Evolutionary conservation across 768 basidiomycete genomes (phyloP).

Genomic region (Heimioporus sp.): DNA sequence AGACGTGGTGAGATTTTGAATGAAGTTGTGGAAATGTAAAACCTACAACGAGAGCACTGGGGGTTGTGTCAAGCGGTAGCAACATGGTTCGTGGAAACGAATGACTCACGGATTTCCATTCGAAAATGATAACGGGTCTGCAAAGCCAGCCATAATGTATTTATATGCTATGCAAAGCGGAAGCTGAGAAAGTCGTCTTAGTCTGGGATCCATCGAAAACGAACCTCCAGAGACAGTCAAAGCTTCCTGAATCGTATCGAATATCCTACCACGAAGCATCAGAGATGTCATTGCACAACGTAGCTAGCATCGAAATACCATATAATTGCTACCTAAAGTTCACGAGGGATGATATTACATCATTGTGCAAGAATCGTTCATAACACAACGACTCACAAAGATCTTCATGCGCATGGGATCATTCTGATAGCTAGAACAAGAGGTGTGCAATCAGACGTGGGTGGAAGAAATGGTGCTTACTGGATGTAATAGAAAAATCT

Average conservation of each 20-base stretch:
- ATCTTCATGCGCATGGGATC: conserved; percentile 3
- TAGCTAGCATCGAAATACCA: not conserved
- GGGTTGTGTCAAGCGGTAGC: not conserved
- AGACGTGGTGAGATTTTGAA: too few species aligned
- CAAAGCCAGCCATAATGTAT: not conserved
- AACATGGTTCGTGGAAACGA: too few species aligned
- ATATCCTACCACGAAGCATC: not conserved
- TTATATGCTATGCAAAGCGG: not conserved
- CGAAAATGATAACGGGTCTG: not conserved
- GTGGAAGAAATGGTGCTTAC: not conserved
- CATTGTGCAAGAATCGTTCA: not conserved
- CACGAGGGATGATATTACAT: not conserved
- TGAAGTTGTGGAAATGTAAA: too few species aligned
- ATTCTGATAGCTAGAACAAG: not conserved
- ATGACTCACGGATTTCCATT: not conserved
- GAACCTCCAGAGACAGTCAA: conserved; percentile 3
- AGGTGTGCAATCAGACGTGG: not conserved
- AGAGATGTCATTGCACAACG: not conserved
- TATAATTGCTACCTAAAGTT: not conserved
- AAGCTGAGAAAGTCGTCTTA: not conserved
- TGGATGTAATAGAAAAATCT: conserved; percentile 11
- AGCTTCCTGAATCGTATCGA: conserved; percentile 8
- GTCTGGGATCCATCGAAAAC: not conserved
- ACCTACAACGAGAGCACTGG: conserved; percentile 7
- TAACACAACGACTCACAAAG: not conserved